Evolutionary conservation across 768 basidiomycete species (phyloP).

Genomic region (Amanita pseudoporphyria): DNA sequence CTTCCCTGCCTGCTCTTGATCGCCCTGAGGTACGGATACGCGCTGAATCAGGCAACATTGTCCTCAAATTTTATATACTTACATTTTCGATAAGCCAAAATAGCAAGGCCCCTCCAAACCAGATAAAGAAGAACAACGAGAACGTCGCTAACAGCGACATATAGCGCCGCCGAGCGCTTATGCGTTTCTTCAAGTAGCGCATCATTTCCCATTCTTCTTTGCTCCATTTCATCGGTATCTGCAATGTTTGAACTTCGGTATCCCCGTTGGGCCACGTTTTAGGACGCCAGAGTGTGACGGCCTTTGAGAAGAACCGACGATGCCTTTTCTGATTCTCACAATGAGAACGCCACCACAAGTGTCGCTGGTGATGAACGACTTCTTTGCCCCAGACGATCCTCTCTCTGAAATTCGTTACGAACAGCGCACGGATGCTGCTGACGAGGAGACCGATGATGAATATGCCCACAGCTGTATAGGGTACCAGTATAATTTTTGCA

Average conservation of each 20-base stretch:
- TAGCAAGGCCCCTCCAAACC: constrained; percentile 27
- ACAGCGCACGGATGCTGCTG: constrained; percentile 26
- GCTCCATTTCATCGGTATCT: constrained; percentile 19
- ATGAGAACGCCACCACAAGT: constrained; percentile 15
- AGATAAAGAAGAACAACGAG: constrained; percentile 19
- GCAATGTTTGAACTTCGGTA: constrained; percentile 12
- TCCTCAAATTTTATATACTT: not conserved
- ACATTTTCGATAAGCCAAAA: constrained; percentile 28
- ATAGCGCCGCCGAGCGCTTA: constrained; percentile 19
- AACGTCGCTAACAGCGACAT: constrained; percentile 19
- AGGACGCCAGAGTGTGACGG: not conserved
- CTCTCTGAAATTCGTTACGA: constrained; percentile 26
- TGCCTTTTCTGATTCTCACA: constrained; percentile 1
- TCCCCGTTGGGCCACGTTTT: not conserved
- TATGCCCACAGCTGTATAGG: constrained; percentile 28
- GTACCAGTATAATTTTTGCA: constrained; percentile 24
- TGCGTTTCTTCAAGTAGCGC: constrained; percentile 20
- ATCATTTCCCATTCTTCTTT: constrained; percentile 30
- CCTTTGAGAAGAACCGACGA: too few relatives aligned
- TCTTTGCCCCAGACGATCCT: constrained; percentile 21
- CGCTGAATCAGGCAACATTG: too few relatives aligned
- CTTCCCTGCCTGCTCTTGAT: constrained; percentile 14
- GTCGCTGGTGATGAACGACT: constrained; percentile 23
- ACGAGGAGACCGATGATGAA: constrained; percentile 29
- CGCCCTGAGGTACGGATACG: not conserved